These are phyloP conservation scores for Boechera divaricarpa DNA, from an alignment of 345 rosid genomes.

Conservation along the genomic window DNA sequence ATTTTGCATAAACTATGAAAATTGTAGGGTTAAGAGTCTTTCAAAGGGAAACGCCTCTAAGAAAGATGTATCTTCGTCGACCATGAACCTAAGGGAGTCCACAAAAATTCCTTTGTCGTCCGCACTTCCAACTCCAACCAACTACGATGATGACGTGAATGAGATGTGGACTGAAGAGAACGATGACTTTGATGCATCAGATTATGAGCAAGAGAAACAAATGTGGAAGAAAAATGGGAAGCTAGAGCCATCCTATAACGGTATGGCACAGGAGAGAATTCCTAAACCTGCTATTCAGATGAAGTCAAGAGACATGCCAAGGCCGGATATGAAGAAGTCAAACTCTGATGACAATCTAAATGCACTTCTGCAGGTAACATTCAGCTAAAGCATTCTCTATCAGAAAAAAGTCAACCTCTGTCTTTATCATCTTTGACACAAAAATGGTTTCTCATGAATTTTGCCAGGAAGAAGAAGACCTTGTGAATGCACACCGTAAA, in stretches of 20 bases:
- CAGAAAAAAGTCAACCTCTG: not conserved
- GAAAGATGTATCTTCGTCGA: constrained; percentile 78
- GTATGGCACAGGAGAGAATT: constrained; percentile 60
- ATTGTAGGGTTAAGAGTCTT: constrained; percentile 92
- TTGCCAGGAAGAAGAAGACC: constrained; percentile 94
- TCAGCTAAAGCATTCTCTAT: not conserved
- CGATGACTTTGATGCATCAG: constrained; percentile 78
- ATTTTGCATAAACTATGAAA: constrained; percentile 19
- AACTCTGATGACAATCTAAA: constrained; percentile 75
- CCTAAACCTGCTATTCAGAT: constrained; percentile 57
- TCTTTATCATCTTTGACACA: constrained; percentile 9
- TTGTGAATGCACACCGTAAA: constrained; percentile 91
- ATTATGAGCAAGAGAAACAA: constrained; percentile 74
- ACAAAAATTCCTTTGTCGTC: constrained; percentile 69
- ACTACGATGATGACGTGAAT: constrained; percentile 69
- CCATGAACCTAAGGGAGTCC: constrained; percentile 79
- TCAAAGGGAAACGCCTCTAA: constrained; percentile 86
- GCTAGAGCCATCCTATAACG: constrained; percentile 54
- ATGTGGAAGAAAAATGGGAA: constrained; percentile 74
- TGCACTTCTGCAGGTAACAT: constrained; percentile 74
- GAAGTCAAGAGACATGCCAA: constrained; percentile 51
- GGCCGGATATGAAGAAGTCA: constrained; percentile 60
- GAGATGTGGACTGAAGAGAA: constrained; percentile 83
- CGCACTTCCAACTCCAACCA: constrained; percentile 58
- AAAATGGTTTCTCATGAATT: constrained; percentile 27